phyloP scores from a whole-genome alignment of 495 filamentous ascomycete species.

The Rhypophila decipiens region DNA sequence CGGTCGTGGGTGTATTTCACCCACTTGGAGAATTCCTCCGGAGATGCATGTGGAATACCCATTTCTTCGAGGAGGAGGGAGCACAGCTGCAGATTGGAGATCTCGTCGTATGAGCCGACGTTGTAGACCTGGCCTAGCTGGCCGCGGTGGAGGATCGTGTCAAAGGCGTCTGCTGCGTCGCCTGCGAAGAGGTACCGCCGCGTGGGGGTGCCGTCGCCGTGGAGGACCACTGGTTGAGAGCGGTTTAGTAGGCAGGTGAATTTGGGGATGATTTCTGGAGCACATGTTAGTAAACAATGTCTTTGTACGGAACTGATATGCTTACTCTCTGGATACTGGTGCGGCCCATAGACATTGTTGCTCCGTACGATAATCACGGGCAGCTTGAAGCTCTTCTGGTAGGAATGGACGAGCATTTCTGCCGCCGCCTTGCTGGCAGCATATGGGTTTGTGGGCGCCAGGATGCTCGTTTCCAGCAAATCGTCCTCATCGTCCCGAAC shows the following conservation, averaged over 20 bases:
- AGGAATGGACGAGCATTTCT: slow-evolving; percentile 74
- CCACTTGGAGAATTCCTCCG: slow-evolving; percentile 44
- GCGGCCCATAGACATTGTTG: slow-evolving; percentile 77
- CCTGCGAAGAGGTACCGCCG: slow-evolving; percentile 64
- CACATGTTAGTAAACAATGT: background rate
- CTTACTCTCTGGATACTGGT: slow-evolving; percentile 74
- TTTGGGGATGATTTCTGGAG: slow-evolving; percentile 66
- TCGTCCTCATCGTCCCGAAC: slow-evolving; percentile 56
- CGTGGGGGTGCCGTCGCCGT: slow-evolving; percentile 62
- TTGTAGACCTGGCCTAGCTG: slow-evolving; percentile 64
- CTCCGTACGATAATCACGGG: slow-evolving; percentile 65
- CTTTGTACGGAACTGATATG: background rate
- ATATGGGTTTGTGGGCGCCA: slow-evolving; percentile 72
- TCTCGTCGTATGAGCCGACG: slow-evolving; percentile 60
- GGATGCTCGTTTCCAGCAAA: slow-evolving; percentile 52
- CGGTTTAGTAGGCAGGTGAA: slow-evolving; percentile 60
- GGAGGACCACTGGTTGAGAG: slow-evolving; percentile 52
- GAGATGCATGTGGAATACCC: slow-evolving; percentile 32
- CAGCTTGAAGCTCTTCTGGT: slow-evolving; percentile 64
- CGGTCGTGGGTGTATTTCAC: slow-evolving; percentile 62
- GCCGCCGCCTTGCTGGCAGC: slow-evolving; percentile 72
- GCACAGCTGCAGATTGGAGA: slow-evolving; percentile 57
- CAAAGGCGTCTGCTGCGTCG: slow-evolving; percentile 71
- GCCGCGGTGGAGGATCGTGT: slow-evolving; percentile 69
- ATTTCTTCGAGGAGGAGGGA: slow-evolving; percentile 49